Evolutionary conservation across 1,284 basidiomycete species (phyloP).

Genomic region (Ceratobasidium sp.): DNA sequence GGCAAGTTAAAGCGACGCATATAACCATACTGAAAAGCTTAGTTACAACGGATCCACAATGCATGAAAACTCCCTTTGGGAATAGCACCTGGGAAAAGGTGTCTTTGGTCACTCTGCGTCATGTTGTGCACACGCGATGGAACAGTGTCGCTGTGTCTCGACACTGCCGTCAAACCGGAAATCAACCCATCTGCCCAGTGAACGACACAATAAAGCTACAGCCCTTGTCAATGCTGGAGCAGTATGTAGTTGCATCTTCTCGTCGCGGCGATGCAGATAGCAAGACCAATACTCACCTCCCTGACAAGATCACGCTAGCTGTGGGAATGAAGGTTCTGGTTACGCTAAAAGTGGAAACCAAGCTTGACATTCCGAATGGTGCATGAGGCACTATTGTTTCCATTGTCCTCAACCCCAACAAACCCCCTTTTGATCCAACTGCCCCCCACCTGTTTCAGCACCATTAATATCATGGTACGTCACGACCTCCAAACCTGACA

Average conservation of each 20-base stretch:
- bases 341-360: neutral
- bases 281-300: neutral
- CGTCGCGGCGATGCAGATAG: neutral
- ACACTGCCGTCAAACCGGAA: conserved; percentile 46
- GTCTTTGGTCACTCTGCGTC: conserved; percentile 57
- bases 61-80: conserved; percentile 50
- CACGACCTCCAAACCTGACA: no score
- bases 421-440: neutral
- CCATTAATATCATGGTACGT: no score
- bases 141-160: conserved; percentile 53
- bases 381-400: neutral
- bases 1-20: conserved; percentile 48
- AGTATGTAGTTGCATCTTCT: neutral
- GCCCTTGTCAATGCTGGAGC: conserved; percentile 46
- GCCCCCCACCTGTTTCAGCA: no score
- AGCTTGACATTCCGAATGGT: neutral
- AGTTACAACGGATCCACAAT: conserved; percentile 49
- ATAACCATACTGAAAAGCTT: conserved; percentile 54
- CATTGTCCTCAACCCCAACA: neutral
- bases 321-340: neutral
- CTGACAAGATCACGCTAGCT: neutral
- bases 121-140: conserved; percentile 57
- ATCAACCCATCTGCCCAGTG: conserved; percentile 44
- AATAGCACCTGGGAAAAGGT: conserved; percentile 53
- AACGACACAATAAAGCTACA: conserved; percentile 49